phyloP scores from a whole-genome alignment of 768 basidiomycete species.

The Collybia nuda region DNA sequence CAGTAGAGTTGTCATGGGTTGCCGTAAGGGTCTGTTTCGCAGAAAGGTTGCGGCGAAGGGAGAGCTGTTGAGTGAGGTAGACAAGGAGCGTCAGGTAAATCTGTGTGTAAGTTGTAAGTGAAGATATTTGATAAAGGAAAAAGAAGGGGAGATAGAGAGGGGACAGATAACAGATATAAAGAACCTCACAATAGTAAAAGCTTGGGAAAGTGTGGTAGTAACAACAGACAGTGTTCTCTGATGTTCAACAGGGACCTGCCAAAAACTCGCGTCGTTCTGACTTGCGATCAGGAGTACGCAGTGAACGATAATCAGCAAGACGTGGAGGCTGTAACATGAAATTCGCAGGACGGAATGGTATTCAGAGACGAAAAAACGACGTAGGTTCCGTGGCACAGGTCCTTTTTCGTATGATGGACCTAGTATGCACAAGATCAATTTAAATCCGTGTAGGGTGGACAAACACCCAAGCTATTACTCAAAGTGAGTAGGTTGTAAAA shows the following conservation, averaged over 20 bases:
- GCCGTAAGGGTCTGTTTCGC: background rate
- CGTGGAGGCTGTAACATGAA: background rate
- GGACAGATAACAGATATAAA: too few species aligned
- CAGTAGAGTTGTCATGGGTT: background rate
- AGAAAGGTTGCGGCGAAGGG: background rate
- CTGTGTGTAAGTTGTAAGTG: background rate
- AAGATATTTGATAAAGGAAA: too few species aligned
- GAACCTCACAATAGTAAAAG: background rate
- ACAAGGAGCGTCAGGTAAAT: background rate
- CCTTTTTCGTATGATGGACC: too few species aligned
- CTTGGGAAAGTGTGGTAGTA: background rate
- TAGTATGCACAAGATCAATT: too few species aligned
- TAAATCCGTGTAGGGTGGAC: too few species aligned
- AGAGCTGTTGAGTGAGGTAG: background rate
- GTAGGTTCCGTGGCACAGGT: too few species aligned
- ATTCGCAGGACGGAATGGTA: too few species aligned
- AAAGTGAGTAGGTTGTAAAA: too few species aligned
- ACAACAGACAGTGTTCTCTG: background rate
- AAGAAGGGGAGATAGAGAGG: too few species aligned
- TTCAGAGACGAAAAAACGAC: too few species aligned
- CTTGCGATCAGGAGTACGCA: background rate
- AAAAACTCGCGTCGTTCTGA: background rate
- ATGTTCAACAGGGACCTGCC: background rate
- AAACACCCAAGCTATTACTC: too few species aligned
- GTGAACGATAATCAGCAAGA: background rate